A percentile compares a stretch with the other conserved stretches of the same genome.
Evolutionary conservation across 768 basidiomycete genomes (phyloP).

Genomic region (Suillus clintonianus): DNA sequence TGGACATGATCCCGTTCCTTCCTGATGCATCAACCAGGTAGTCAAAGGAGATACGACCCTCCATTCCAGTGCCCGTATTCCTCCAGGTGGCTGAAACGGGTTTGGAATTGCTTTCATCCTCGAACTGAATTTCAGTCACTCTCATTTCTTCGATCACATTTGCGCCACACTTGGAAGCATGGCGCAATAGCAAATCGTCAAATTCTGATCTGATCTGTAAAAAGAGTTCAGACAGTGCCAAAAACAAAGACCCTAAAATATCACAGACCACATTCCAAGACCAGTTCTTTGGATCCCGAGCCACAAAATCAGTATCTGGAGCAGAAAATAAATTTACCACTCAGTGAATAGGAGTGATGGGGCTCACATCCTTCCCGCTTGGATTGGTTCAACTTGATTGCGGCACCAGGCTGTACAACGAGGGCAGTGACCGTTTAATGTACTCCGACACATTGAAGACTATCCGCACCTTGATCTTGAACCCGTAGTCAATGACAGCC

Average conservation of each 20-base stretch:
- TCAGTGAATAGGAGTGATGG: conserved; percentile 1
- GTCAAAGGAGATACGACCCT: conserved; percentile 32
- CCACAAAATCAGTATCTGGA: conserved; percentile 61
- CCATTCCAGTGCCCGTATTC: conserved; percentile 19
- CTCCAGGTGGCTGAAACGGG: conserved; percentile 30
- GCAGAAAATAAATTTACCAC: neutral
- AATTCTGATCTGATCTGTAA: conserved; percentile 58
- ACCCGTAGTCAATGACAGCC: conserved; percentile 49
- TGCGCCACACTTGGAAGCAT: conserved; percentile 53
- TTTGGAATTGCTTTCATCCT: conserved; percentile 3
- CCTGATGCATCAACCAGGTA: conserved; percentile 41
- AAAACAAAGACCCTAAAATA: neutral
- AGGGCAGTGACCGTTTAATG: neutral
- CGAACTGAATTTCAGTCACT: conserved; percentile 40
- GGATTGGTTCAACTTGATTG: conserved; percentile 63
- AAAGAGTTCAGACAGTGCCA: neutral
- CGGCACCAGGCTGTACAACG: conserved; percentile 53
- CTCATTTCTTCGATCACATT: conserved; percentile 55
- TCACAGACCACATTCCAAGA: conserved; percentile 63
- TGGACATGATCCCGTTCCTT: conserved; percentile 37
- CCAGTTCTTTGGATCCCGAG: conserved; percentile 53
- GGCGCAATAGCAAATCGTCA: conserved; percentile 57
- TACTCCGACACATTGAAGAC: neutral
- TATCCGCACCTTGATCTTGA: conserved; percentile 45
- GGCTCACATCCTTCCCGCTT: conserved; percentile 62